Conservation (phyloP, 2,329 filamentous ascomycete species). For the Penicillium frequentans region DNA sequence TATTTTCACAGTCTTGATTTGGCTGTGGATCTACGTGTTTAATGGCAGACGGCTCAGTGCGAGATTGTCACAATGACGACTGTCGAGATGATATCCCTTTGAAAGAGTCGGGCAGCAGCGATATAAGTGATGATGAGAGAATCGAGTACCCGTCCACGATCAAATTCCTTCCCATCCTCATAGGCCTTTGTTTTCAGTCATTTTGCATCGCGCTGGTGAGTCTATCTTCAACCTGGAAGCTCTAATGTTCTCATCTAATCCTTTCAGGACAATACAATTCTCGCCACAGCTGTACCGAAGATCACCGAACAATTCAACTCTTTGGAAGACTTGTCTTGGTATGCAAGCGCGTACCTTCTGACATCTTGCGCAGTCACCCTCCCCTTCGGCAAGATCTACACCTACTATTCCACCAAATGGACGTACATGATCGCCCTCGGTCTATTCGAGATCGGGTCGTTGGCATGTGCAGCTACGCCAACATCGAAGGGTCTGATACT, state of each 20-base stretch:
- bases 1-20: not conserved
- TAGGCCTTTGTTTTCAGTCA: conserved; percentile 38
- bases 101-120: conserved; percentile 13
- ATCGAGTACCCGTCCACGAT: conserved; percentile 33
- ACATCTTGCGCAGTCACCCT: conserved; percentile 45
- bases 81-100: conserved; percentile 21
- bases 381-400: conserved; percentile 46
- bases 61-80: conserved; percentile 10
- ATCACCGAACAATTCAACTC: conserved; percentile 52
- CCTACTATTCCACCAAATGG: conserved; percentile 46
- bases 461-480: conserved; percentile 40
- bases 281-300: conserved; percentile 48
- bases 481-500: conserved; percentile 41
- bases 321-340: conserved; percentile 50
- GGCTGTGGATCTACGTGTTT: not conserved
- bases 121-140: conserved; percentile 21
- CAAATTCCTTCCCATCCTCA: conserved; percentile 35
- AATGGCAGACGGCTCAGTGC: conserved; percentile 11
- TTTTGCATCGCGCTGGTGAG: conserved; percentile 41
- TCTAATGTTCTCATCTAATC: not conserved
- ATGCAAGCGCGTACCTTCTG: conserved; percentile 47
- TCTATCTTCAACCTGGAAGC: not conserved
- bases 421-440: conserved; percentile 39
- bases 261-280: conserved; percentile 43
- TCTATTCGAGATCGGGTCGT: conserved; percentile 45